phyloP scores from a whole-genome alignment of 768 basidiomycete genomes.

The Lyophyllum atratum region DNA sequence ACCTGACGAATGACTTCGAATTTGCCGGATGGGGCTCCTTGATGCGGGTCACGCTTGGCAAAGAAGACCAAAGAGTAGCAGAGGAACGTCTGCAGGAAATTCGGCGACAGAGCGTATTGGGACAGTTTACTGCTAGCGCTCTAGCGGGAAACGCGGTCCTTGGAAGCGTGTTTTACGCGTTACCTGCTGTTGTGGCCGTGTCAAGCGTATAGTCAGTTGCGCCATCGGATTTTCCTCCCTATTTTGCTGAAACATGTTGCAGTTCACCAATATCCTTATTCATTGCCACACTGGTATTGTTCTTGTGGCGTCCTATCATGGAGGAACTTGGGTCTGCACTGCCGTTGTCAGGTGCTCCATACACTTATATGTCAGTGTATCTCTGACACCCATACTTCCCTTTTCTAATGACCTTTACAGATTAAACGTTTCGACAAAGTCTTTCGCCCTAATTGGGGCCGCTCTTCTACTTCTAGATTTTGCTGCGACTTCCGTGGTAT shows the following conservation, averaged over 20 bases:
- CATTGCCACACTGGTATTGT: slow-evolving; percentile 59
- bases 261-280: slow-evolving; percentile 74
- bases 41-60: slow-evolving; percentile 43
- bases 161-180: slow-evolving; percentile 68
- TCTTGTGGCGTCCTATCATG: slow-evolving; percentile 77
- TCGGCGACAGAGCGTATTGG: slow-evolving; percentile 45
- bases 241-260: not conserved
- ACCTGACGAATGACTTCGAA: slow-evolving; percentile 65
- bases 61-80: slow-evolving; percentile 41
- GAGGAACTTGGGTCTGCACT: slow-evolving; percentile 70
- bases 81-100: slow-evolving; percentile 28
- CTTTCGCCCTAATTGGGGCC: slow-evolving; percentile 64
- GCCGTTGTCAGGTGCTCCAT: slow-evolving; percentile 71
- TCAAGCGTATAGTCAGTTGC: slow-evolving; percentile 61
- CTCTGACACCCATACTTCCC: not conserved
- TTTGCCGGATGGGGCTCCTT: slow-evolving; percentile 74
- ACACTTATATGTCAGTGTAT: slow-evolving; percentile 59
- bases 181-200: slow-evolving; percentile 64
- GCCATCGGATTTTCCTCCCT: not conserved
- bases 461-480: slow-evolving; percentile 72
- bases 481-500: slow-evolving; percentile 67
- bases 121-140: slow-evolving; percentile 65
- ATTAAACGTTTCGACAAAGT: slow-evolving; percentile 64
- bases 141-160: slow-evolving; percentile 69
- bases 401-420: slow-evolving; percentile 28